Conservation (phyloP, 2,329 filamentous ascomycete genomes). For the Graphilbum sp. region DNA sequence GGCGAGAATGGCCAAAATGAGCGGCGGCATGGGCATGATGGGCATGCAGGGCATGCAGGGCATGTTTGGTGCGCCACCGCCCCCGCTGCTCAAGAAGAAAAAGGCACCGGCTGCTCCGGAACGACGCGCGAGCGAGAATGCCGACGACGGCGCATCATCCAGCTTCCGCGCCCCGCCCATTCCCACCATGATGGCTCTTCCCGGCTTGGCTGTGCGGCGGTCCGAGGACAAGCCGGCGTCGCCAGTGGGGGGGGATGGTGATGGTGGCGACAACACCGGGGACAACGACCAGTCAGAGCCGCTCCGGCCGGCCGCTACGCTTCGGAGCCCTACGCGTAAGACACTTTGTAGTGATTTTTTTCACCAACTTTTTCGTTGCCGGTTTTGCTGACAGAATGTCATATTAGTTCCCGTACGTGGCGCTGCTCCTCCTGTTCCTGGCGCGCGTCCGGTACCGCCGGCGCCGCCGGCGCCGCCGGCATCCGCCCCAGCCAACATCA, state of each 20-base stretch:
- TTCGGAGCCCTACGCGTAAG: not conserved
- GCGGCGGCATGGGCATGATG: conserved; percentile 91
- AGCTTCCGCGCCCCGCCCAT: conserved; percentile 33
- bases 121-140: conserved; percentile 25
- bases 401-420: conserved; percentile 15
- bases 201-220: conserved; percentile 50
- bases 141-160: conserved; percentile 27
- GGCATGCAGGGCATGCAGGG: conserved; percentile 71
- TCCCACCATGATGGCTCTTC: conserved; percentile 46
- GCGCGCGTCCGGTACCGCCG: conserved; percentile 36
- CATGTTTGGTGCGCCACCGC: conserved; percentile 63
- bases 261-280: not conserved
- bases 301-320: conserved; percentile 12
- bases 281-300: not conserved
- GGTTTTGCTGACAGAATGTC: conserved; percentile 7
- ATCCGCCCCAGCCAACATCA: conserved; percentile 27
- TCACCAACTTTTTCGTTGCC: conserved; percentile 1
- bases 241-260: not conserved
- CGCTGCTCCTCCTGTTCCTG: conserved; percentile 27
- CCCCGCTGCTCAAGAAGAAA: conserved; percentile 35
- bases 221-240: conserved; percentile 22
- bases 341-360: conserved; percentile 16
- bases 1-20: conserved; percentile 96
- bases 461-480: conserved; percentile 42
- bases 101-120: conserved; percentile 30